These are phyloP conservation scores for Amaranthus cruentus DNA, from an alignment of 148 eudicot species.

Conservation along the genomic window DNA sequence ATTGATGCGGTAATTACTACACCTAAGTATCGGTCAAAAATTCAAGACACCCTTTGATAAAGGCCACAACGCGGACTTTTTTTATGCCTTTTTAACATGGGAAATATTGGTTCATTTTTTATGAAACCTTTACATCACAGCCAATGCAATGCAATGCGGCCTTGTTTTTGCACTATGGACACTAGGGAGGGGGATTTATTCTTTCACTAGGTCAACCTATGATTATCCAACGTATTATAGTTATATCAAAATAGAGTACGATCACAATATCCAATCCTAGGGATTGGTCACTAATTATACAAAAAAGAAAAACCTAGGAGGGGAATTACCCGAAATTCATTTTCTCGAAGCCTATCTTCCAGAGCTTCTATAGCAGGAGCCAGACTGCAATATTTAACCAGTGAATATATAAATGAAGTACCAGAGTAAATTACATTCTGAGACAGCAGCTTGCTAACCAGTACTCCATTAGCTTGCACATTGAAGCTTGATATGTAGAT, in stretches of 20 bases:
- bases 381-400: slow-evolving; percentile 50
- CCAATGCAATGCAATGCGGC: too few species aligned
- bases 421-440: not conserved
- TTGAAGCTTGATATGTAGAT: slow-evolving; percentile 93
- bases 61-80: too few species aligned
- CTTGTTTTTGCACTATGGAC: too few species aligned
- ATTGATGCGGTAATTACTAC: too few species aligned
- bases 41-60: too few species aligned
- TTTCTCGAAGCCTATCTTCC: slow-evolving; percentile 68
- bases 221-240: too few species aligned
- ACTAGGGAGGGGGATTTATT: not conserved
- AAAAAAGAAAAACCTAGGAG: not conserved
- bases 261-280: too few species aligned
- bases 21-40: too few species aligned
- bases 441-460: slow-evolving; percentile 48
- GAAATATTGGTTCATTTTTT: too few species aligned
- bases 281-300: not conserved
- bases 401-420: slow-evolving; percentile 8
- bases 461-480: slow-evolving; percentile 97
- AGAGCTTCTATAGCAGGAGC: slow-evolving; percentile 88
- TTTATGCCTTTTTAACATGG: too few species aligned
- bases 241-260: too few species aligned
- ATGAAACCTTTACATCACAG: too few species aligned
- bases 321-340: slow-evolving; percentile 69
- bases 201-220: not conserved